These are phyloP conservation scores for Ambispora gerdemannii DNA, from an alignment of 192 early-diverging fungal species.

Conservation along the genomic window DNA sequence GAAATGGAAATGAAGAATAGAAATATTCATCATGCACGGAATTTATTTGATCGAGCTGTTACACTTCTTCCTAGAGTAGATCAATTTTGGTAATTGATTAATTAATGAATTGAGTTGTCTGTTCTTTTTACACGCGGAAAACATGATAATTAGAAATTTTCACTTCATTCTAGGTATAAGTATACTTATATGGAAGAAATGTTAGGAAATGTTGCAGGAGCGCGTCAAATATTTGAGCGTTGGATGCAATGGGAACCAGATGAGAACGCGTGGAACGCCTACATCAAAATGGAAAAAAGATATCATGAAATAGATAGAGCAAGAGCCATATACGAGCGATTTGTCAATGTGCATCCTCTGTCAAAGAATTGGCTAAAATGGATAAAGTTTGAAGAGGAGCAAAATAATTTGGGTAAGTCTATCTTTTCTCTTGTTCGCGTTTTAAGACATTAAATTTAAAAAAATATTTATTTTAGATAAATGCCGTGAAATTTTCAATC, in stretches of 20 bases:
- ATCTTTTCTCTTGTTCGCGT: not conserved
- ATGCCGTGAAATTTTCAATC: constrained; percentile 83
- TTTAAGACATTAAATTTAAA: not conserved
- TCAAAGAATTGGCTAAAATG: constrained; percentile 96
- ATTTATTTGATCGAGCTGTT: constrained; percentile 90
- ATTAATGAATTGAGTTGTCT: too few relatives aligned
- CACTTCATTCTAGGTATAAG: constrained; percentile 65
- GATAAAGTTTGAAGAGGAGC: constrained; percentile 91
- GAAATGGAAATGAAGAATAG: constrained; percentile 99
- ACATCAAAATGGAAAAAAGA: constrained; percentile 89
- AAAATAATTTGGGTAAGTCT: constrained; percentile 61
- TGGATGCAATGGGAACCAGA: constrained; percentile 99
- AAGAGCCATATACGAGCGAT: constrained; percentile 75
- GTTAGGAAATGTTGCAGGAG: constrained; percentile 84
- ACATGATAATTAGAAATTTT: too few relatives aligned
- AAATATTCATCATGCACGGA: constrained; percentile 90
- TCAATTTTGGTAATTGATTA: constrained; percentile 64
- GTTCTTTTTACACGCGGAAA: too few relatives aligned
- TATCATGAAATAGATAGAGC: constrained; percentile 84
- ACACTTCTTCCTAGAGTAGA: constrained; percentile 80
- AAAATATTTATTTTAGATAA: constrained; percentile 46
- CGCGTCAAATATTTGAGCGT: constrained; percentile 91
- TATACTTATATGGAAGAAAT: constrained; percentile 99
- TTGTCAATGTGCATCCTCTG: constrained; percentile 86
- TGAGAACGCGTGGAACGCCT: constrained; percentile 90